Conservation (phyloP, 768 basidiomycete genomes). For the Termitomyces sp. region DNA sequence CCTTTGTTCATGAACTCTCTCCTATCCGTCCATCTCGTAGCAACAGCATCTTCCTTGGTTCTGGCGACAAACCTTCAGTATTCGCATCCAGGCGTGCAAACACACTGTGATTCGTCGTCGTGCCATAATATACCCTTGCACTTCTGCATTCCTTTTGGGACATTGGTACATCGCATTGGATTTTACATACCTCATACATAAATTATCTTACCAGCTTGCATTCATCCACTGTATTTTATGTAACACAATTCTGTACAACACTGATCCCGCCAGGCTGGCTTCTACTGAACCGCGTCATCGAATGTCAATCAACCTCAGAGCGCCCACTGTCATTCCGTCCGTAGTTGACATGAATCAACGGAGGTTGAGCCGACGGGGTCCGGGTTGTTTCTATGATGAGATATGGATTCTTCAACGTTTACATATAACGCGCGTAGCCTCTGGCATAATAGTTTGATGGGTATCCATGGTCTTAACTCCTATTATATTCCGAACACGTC, state of each 20-base stretch:
- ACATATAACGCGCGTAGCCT: too few species aligned
- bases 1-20: not conserved
- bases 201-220: constrained; percentile 5
- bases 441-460: not conserved
- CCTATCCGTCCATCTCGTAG: constrained; percentile 10
- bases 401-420: not conserved
- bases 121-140: not conserved
- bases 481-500: not conserved
- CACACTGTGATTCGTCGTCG: not conserved
- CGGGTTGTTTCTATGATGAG: not conserved
- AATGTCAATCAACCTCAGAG: not conserved
- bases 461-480: not conserved
- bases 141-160: not conserved
- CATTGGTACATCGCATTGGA: constrained; percentile 1
- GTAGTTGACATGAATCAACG: not conserved
- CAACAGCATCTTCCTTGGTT: not conserved
- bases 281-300: not conserved
- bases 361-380: too few species aligned
- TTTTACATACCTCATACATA: constrained; percentile 1
- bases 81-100: constrained; percentile 1
- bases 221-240: not conserved
- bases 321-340: not conserved
- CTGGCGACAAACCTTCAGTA: not conserved
- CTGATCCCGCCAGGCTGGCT: not conserved
- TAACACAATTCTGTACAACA: not conserved